Evolutionary conservation across 768 basidiomycete species (phyloP), one percentile per base, ranked within the genome.

Genomic region (Pholiota microspora): DNA sequence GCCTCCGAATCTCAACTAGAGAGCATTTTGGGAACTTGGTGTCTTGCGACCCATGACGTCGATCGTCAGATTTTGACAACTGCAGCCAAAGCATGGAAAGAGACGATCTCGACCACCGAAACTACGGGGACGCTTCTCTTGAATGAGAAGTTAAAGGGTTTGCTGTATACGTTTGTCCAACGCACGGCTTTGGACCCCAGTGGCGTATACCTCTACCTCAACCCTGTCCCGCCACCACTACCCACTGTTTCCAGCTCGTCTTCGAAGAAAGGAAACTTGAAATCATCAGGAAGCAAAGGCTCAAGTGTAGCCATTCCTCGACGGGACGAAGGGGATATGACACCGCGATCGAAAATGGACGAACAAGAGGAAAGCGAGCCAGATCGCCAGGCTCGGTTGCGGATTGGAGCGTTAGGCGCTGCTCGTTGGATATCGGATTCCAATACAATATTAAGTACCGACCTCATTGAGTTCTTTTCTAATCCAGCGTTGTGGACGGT

Each of bases 1-100:
- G 79, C 77, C 0, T 71, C 79, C 7, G 57, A 72, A 29, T 73
- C 77, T 35, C 80, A 86, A 53, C 60, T 80, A 10, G 81, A 88
- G 55, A 74, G 71, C 45, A 68, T 90, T 31, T 65, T 89, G 1
- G 90, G 89, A 2, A 79, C 85, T 7, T 94, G 92, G 91, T 82
- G 75, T 59, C 75, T 92, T 60, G 76, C 83, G 10, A 77, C 83
- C 13, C 80, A 88, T 64, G 93, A 95, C 58, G 66, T 83, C 27
- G 93, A 94, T 62, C 78, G 84, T 21, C 71, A 73, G 1, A 85
- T 92, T 7, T 71, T 83, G 1, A 59, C 64, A 1, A 63, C 69
- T 15, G 85, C 86, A 1, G 64, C 70, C 21, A 77, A 72, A 51
- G 76, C 83, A 7, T 92, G 89, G 89, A 70, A 66, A 10, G 63